Base-by-base conservation (phyloP, 768 basidiomycete species). In the Termitomyces sp. region DNA sequence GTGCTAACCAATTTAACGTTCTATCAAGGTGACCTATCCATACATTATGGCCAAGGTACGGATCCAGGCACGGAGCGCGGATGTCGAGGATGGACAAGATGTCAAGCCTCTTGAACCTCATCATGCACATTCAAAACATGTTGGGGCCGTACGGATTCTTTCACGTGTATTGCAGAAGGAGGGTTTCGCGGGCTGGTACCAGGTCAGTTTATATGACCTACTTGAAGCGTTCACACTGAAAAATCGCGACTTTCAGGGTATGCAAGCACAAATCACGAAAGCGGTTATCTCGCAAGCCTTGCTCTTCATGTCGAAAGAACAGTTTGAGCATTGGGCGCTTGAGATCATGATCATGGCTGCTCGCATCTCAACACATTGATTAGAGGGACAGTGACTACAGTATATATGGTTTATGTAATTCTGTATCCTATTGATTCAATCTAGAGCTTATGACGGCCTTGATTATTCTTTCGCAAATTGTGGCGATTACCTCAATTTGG, bases 1-100 rank as follows among this genome's bases (percentile, higher is more conserved):
- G 51, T 51, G 42, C 15, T 6, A 16, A 9, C 42, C 30, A 52
- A 50, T 33, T 37, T 41, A 12, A 42, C 37, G 53, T 30, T 55
- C 8, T 20, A 18, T 50, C 22, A 64, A 95, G 94, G 91, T 94
- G 31, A 96, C 93, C 2, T 96, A 95, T 68, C 94, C 93, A 0
- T 95, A 95, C 69, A 95, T 95, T 64, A 93, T 94, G 91, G 92
- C 91, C 49, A 98, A 98, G 79, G 93, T 98, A 34, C 84, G 95
- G 54, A 89, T 98, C 31, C 96, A 98, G 72, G 93, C 95, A 7
- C 85, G 90, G 31, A 81, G 82, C 49, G 79, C 84, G 18, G 84
- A 86, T 57, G 69, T 62, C 8, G 81, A 83, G 53, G 74, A 79
- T 51, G 71, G 79, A 51, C 62, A 70, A 39, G 62, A 74, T n/a